A percentile compares a stretch with the other conserved stretches of the same genome.
phyloP scores from a whole-genome alignment of 768 basidiomycete species.

The Grammothele lineata region DNA sequence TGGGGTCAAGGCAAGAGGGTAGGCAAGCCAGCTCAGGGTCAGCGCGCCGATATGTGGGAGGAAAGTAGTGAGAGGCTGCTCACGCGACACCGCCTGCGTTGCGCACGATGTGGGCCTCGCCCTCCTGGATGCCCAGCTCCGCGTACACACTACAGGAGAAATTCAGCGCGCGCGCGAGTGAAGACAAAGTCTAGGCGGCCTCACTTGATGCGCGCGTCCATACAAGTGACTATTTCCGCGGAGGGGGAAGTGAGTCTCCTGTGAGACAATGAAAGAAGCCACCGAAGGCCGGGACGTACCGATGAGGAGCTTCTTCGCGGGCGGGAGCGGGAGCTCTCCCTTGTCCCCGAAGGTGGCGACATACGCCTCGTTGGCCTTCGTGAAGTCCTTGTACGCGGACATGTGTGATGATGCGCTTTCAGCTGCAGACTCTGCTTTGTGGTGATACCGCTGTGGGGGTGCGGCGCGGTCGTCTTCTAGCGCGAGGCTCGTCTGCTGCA shows the following conservation, averaged over 20 bases:
- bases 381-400: conserved; percentile 31
- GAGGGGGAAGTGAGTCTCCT: background rate
- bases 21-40: background rate
- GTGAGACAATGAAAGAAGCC: background rate
- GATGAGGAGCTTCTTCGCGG: conserved; percentile 37
- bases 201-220: conserved; percentile 72
- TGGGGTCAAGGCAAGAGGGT: background rate
- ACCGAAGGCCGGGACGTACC: conserved; percentile 29
- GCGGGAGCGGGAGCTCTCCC: conserved; percentile 36
- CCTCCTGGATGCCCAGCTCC: conserved; percentile 57
- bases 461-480: conserved; percentile 6
- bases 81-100: conserved; percentile 70
- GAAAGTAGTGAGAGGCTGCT: conserved; percentile 19
- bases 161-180: background rate
- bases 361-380: conserved; percentile 41
- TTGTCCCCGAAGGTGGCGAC: conserved; percentile 43
- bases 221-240: conserved; percentile 54
- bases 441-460: too few relatives aligned
- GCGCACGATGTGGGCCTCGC: conserved; percentile 69
- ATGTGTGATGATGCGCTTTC: conserved; percentile 16
- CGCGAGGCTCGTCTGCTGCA: conserved; percentile 11
- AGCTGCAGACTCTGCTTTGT: too few relatives aligned
- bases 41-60: background rate
- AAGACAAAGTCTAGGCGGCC: conserved; percentile 8
- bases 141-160: conserved; percentile 42